Base-by-base conservation (phyloP, 768 basidiomycete genomes). In the Hirschioporus abietinus region DNA sequence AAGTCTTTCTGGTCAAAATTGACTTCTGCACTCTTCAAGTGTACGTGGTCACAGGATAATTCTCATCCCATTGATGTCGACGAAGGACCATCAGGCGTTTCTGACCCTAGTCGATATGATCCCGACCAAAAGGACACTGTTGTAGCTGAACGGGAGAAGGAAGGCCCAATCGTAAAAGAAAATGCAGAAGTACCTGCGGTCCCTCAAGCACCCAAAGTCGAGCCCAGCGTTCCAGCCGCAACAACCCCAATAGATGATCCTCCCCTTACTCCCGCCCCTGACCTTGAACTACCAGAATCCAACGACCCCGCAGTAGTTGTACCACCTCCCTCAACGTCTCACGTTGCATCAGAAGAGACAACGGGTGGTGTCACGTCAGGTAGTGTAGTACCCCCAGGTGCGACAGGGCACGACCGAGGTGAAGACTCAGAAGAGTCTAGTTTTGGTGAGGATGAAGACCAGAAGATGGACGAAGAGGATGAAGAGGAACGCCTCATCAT, bases 311-410 rank as follows among this genome's bases (percentile, higher is more conserved):
- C 82, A 12, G 73, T 83, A 64, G 57, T 83, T 64, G 70, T 83
- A 3, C 82, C 85, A 20, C 82, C 86, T 1, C 84, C 85, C 15
- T 81, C 81, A 18, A 79, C 74, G 18, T 60, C 64, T 18, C 74
- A 82, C 68, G 71, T 85, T 6, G 73, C 85, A 5, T 86, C 92
- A 7, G 79, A 81, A 26, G 85, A 88, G 9, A 94, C 95, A 78
- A 93, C 94, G 7, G 93, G 89, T 68, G 94, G 92, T 17, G 81
- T 97, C 70, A 92, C 91, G 10, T 94, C 93, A n/a, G 91, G 93
- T 35, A 92, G 93, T 59, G 95, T 96, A 25, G 92, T 95, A 72
- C 85, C 94, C 1, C 95, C 96, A 17, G 95, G 95, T 35, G 92
- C 93, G 26, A 90, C 85, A 62, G 91, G 85, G 58, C 81, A 76